Base-by-base conservation (phyloP, 208 protist genomes). In the Leishmania braziliensis region DNA sequence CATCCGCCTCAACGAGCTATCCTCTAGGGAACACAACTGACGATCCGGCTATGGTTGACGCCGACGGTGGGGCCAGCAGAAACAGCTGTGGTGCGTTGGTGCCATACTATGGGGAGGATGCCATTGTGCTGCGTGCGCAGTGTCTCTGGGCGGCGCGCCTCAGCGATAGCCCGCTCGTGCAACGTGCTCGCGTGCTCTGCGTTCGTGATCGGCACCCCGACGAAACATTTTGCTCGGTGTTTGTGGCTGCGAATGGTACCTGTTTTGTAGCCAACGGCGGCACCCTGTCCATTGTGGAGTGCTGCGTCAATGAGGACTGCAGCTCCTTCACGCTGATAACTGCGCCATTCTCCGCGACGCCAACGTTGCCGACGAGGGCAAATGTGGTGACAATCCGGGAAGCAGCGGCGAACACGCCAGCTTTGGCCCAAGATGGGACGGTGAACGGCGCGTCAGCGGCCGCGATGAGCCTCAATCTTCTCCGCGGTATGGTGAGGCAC, bases 321-420 rank as follows among this genome's bases (percentile, higher is more conserved):
- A 91, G 87, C 74, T 91, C 90, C 68, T 97, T 96, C 86, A 93
- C 92, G 18, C 77, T 96, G 12, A 89, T 92, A 80, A 83, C 79
- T 0, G 88, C 82, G 20, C 82, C 76, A 9, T 82, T 83, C 8
- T 85, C 83, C 23, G 88, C 78, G 16, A 86, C 70, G 75, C 69
- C 79, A 16, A 48, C 70, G 14, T 60, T 36, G 39, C 78, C 29
- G 39, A 12, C 51, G 16, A 39, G n/a, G 76, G 29, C 46, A 20
- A 70, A 46, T 46, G 56, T 26, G 12, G 48, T 12, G 23, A 43
- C 81, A 54, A 66, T 48, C 33, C 43, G n/a, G 54, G 77, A 71
- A 20, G 56, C 58, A 8, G 29, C 60, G 14, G 29, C 36, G 5
- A 51, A 73, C 56, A 23, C 74, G 39, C 58, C 50, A 5, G 53